A percentile compares a stretch with the other conserved stretches of the same genome.
phyloP scores from a whole-genome alignment of 2,329 filamentous ascomycete species.

The Escovopsis sp. region DNA sequence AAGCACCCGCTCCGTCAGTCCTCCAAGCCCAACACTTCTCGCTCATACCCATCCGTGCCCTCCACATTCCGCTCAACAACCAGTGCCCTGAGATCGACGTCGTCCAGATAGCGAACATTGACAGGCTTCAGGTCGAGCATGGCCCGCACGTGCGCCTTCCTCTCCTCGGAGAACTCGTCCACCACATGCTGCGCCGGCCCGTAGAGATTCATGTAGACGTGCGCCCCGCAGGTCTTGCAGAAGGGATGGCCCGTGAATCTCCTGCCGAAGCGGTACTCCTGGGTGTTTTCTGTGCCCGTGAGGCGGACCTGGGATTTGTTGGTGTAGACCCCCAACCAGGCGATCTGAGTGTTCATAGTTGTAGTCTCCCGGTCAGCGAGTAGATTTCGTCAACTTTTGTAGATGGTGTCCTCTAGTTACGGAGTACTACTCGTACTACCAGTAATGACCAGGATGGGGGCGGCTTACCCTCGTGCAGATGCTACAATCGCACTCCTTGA shows the following conservation, averaged over 20 bases:
- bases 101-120: conserved; percentile 12
- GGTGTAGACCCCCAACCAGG: conserved; percentile 16
- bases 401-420: too few species aligned
- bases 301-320: conserved; percentile 14
- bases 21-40: too few species aligned
- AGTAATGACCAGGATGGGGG: too few species aligned
- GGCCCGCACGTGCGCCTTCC: conserved; percentile 11
- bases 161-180: conserved; percentile 13
- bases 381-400: too few species aligned
- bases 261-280: conserved; percentile 12
- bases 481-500: conserved; percentile 26
- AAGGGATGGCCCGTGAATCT: conserved; percentile 9
- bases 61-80: conserved; percentile 9
- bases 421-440: too few species aligned
- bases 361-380: neutral
- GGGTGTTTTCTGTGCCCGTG: conserved; percentile 11
- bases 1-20: too few species aligned
- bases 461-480: conserved; percentile 15
- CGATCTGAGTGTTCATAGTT: conserved; percentile 8
- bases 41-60: conserved; percentile 13
- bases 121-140: conserved; percentile 12
- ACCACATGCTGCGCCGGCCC: conserved; percentile 16
- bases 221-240: conserved; percentile 17
- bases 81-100: conserved; percentile 5
- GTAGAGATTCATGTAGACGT: conserved; percentile 14